Base-by-base conservation (phyloP, 2,329 filamentous ascomycete genomes). In the Penicillium oxalicum region DNA sequence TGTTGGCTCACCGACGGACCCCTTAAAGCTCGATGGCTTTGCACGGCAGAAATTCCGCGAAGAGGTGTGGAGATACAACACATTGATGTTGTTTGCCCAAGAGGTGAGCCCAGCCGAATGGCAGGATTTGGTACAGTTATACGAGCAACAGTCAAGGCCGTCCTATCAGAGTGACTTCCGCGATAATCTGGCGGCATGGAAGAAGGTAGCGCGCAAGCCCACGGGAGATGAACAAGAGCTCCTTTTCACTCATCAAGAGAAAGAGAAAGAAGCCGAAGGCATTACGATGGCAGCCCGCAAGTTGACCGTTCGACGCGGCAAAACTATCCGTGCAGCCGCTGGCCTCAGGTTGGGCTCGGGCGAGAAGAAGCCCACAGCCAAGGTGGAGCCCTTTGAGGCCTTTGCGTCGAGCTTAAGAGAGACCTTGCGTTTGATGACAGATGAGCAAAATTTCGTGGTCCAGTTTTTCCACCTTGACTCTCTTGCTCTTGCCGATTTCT, bases 381-480 rank as follows among this genome's bases (percentile, higher is more conserved):
- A 83, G 59, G 79, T 86, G 49, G 78, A 87, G 56, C 82, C 88
- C 0, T 91, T 84, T 58, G 90, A 95, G 68, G 82, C 88, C 2
- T 95, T 97, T 68, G 77, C 82, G 0, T 84, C 83, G 34, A 82
- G 88, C 9, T 72, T 96, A 52, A 86, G 93, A 49, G 89, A 96
- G 61, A 81, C 93, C 55, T 73, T 91, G 39, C 88, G 86, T 5
- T 77, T 95, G 48, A 83, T 96, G 50, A 84, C 89, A 58, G 91
- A 91, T 67, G 93, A 98, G 70, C 91, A 98, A 67, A 97, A 96
- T 65, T 98, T 97, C 64, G 77, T 96, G 42, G 84, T 95, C n/a
- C 89, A 95, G 59, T 93, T 96, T 68, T 97, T 97, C 78, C 91
- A 97, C 60, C 82, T 93, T 26, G 88, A 86, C n/a, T 94, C 89